A percentile compares a stretch with the other conserved stretches of the same genome.
These are phyloP conservation scores for Chaetomiaceae sp. DNA, from an alignment of 2,329 filamentous ascomycete genomes.

Conservation along the genomic window DNA sequence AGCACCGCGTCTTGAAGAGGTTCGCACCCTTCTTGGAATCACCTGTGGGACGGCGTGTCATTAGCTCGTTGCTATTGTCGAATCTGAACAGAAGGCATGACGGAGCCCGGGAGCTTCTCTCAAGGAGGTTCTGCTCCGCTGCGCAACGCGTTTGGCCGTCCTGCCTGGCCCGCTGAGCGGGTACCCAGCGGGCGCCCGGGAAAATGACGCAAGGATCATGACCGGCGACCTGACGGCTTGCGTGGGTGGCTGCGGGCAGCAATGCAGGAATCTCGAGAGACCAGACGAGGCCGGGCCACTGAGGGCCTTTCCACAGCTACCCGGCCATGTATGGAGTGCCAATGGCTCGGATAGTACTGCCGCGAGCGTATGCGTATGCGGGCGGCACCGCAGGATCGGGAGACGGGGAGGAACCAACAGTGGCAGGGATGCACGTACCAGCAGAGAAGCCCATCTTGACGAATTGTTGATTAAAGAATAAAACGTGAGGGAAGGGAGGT, in stretches of 20 bases:
- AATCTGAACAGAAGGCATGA: neutral
- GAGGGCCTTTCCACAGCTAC: neutral
- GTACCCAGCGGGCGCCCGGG: conserved; percentile 4
- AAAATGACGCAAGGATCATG: conserved; percentile 15
- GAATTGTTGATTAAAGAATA: conserved; percentile 18
- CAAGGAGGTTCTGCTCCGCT: neutral
- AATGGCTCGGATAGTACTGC: conserved; percentile 21
- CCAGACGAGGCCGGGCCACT: neutral
- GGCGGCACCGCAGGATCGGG: conserved; percentile 3
- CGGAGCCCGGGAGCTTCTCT: neutral
- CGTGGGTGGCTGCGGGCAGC: too few relatives aligned
- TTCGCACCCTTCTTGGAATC: conserved; percentile 93
- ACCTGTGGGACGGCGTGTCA: conserved; percentile 50
- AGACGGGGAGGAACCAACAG: neutral
- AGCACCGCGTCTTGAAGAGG: conserved; percentile 99
- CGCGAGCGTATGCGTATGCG: neutral
- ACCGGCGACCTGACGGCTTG: neutral
- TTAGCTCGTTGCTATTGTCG: conserved; percentile 7
- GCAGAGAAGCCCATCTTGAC: conserved; percentile 35
- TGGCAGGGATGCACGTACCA: conserved; percentile 30
- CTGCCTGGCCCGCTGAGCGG: neutral
- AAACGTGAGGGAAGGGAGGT: conserved; percentile 16
- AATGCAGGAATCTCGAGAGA: neutral
- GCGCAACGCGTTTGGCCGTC: neutral
- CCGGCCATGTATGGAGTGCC: conserved; percentile 9